These are phyloP conservation scores for Ceratocystis harringtonii DNA, from an alignment of 2,329 filamentous ascomycete genomes.

Conservation along the genomic window DNA sequence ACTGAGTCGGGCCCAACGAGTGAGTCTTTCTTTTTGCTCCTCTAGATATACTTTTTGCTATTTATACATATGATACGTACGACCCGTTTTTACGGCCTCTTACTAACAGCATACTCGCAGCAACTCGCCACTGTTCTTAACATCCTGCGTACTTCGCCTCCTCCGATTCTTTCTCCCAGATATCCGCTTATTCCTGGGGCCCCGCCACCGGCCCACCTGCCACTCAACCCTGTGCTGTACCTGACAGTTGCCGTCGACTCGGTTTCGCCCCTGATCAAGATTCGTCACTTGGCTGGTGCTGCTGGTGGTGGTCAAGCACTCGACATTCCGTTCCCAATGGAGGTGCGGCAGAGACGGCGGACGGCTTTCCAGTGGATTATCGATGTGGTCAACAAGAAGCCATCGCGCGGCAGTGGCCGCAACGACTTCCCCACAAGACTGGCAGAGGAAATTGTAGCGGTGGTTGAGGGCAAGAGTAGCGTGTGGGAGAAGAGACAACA, in stretches of 20 bases:
- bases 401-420: conserved; percentile 54
- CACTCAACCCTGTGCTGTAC: conserved; percentile 79
- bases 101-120: conserved; percentile 30
- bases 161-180: conserved; percentile 58
- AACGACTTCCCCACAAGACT: conserved; percentile 62
- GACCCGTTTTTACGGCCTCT: background rate
- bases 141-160: conserved; percentile 66
- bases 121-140: conserved; percentile 75
- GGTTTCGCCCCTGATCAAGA: conserved; percentile 72
- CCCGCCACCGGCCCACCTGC: conserved; percentile 63
- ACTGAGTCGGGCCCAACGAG: conserved; percentile 75
- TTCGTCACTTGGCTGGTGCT: conserved; percentile 59
- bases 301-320: conserved; percentile 76
- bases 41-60: conserved; percentile 2
- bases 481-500: conserved; percentile 71
- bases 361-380: conserved; percentile 81
- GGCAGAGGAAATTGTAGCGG: conserved; percentile 71
- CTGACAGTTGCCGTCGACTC: conserved; percentile 84
- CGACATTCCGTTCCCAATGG: conserved; percentile 66
- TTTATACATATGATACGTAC: background rate
- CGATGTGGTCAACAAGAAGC: conserved; percentile 64
- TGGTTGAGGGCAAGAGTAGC: conserved; percentile 69
- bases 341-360: conserved; percentile 58
- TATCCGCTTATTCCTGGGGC: conserved; percentile 60
- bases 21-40: conserved; percentile 30